Evolutionary conservation across 208 protist species (phyloP), one percentile per base, ranked within the genome.

Genomic region (Herpetomonas samuelpessoai): DNA sequence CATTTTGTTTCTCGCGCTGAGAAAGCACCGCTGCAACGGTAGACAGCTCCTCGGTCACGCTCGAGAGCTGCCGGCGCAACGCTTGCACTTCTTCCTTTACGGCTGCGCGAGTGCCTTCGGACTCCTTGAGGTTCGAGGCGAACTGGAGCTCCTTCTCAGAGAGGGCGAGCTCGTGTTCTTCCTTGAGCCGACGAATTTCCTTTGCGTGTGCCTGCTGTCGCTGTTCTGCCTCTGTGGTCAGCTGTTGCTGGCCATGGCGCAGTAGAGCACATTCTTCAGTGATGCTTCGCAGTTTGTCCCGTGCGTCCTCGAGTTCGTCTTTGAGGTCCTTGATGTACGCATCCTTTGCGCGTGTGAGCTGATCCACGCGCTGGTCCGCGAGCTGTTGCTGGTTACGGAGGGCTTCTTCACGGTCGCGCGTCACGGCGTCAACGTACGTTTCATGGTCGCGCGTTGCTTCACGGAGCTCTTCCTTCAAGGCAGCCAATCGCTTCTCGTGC

Each of bases 41-140:
- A 31, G 83, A 81, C 14, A 89, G 73, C 54, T 92, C 86, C 48
- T 86, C 79, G 0, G 76, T 72, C 22, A 81, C 65, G 60, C 86
- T 78, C 21, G 71, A 19, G 19, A 84, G 56, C 64, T 96, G 84
- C n/a, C 80, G 81, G 2, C 71, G 76, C 14, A 96, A 71, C 22
- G 76, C 80, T n/a, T 74, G 74, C 18, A 68, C 82, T 61, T 96
- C 86, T 56, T 93, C 86, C 39, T 91, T 76, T n/a, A 88, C 58
- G 21, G 69, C 77, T 14, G 74, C 39, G 52, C 71, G 68, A 30
- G 79, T 79, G 7, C 81, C 82, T 21, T 75, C 77, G 1, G 85
- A 77, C 63, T 92, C 88, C 4, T 81, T 74, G 18, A 95, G 56
- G 10, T 81, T 74, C 14, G 74, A 50, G 38, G 91, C 85, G 35